Evolutionary conservation across 129 eudicot genomes (phyloP), one percentile per base, ranked within the genome.

Genomic region (Pittosporum tobira): DNA sequence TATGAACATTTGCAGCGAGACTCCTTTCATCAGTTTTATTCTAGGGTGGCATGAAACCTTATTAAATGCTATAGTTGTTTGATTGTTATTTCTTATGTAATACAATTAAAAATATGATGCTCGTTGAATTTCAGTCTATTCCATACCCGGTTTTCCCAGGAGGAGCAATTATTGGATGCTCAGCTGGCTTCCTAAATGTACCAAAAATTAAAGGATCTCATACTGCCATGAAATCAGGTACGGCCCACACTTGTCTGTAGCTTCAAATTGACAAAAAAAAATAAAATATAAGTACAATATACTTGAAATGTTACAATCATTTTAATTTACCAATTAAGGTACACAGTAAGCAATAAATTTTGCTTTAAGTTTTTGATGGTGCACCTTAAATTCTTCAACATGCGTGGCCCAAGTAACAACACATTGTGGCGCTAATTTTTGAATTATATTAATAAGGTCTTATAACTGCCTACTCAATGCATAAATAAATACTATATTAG

Each of bases 101-200:
- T 68, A 5, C 54, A 68, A 70, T 64, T 68, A 65, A 28, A 69
- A 71, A 67, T 67, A 75, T 69, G 71, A 79, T 81, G 71, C 67
- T 82, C 69, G 67, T 73, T 76, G 81, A 86, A 68, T 89, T 86
- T 78, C 98, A 91, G 99, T 87, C 99, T 50, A 79, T 91, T 71
- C 99, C 99, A 52, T 91, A 87, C 77, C 99, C 96, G 73, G 91
- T 87, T 77, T 91, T 91, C 82, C 99, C 99, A 20, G 99, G 96
- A 78, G 99, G 99, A 61, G 98, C 99, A 74, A 77, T 91, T 59
- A 76, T 87, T 51, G 99, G 99, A 52, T 91, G 99, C 66, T 79
- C 99, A 48, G 99, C 96, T 74, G 99, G 99, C 68, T 87, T 86
- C 75, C 62, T 91, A 62, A 91, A 91, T 57, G 99, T 91, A 47